A percentile compares a stretch with the other conserved stretches of the same genome.
These are phyloP conservation scores for Pythium apleroticum DNA, from an alignment of 352 stramenopile species.

Conservation along the genomic window DNA sequence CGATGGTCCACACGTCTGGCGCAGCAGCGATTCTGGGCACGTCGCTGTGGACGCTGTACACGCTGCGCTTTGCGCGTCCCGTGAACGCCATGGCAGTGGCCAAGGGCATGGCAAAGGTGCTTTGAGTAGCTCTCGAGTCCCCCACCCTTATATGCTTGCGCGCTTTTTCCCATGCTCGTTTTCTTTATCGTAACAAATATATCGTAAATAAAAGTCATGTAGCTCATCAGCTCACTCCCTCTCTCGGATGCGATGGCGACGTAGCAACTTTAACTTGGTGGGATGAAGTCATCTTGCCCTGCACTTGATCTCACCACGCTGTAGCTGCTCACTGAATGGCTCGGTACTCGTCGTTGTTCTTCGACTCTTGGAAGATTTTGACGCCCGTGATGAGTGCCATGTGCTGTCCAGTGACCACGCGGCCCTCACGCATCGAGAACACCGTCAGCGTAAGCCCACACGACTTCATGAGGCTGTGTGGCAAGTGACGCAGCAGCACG, in stretches of 20 bases:
- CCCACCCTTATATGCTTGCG: no score
- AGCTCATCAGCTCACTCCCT: no score
- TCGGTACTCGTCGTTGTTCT: conserved; percentile 11
- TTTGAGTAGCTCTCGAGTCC: no score
- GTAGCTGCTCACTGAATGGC: conserved; percentile 8
- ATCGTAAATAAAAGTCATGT: no score
- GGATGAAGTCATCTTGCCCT: no score
- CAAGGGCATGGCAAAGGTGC: conserved; percentile 24
- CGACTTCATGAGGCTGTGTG: conserved; percentile 12
- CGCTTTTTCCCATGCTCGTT: no score
- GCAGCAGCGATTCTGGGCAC: conserved; percentile 54
- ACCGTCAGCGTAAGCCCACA: conserved; percentile 25
- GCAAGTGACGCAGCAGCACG: conserved; percentile 12
- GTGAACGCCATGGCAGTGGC: conserved; percentile 30
- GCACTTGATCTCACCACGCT: no score
- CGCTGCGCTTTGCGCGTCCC: conserved; percentile 60
- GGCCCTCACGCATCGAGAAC: conserved; percentile 16
- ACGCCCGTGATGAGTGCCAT: background rate
- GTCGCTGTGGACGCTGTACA: conserved; percentile 66
- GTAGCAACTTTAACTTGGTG: no score
- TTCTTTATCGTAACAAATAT: no score
- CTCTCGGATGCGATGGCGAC: no score
- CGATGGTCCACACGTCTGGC: conserved; percentile 90
- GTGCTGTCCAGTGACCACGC: conserved; percentile 17
- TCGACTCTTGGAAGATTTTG: background rate